Base-by-base conservation (phyloP, 2,329 filamentous ascomycete genomes). In the Coccinonectria pachysandricola region DNA sequence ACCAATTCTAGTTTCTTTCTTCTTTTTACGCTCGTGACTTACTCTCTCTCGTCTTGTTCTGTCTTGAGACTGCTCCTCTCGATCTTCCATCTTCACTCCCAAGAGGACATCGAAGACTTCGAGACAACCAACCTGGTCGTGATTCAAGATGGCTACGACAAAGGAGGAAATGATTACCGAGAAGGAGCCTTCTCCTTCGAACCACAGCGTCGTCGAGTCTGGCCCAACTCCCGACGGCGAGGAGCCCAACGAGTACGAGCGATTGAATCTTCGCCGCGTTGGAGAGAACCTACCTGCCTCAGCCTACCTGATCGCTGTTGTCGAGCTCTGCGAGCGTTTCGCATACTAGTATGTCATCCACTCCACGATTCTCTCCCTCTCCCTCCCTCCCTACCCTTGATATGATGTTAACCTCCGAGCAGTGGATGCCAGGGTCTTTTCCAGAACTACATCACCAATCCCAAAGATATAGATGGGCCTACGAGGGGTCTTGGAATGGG, bases 281-380 rank as follows among this genome's bases (percentile, higher is more conserved):
- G 64, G 65, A 19, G 68, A 72, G 49, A 65, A 61, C 34, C 52
- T 73, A 24, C 70, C 70, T 8, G 36, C 61, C 17, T 68, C 67
- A 1, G 68, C 68, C 27, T 72, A 65, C 54, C 53, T 73, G 27
- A 67, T 74, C 16, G 68, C 68, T 15, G 38, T 68, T 10, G 65
- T 74, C 23, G 70, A 73, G 41, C 49, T 72, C 20, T 56, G 51
- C 2, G 70, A 75, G 47, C 65, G 71, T 28, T 74, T 75, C 54
- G 65, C 68, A 31, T 72, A 65, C 56, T 71, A 71, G 35, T 65
- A 65, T 35, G 57, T 10, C n/a, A n/a, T n/a, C n/a, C n/a, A n/a
- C n/a, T n/a, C n/a, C n/a, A n/a, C n/a, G n/a, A n/a, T n/a, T n/a
- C n/a, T n/a, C n/a, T n/a, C n/a, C n/a, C n/a, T n/a, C n/a, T n/a